A percentile compares a stretch with the other conserved stretches of the same genome.
Conservation (phyloP, 2,329 filamentous ascomycete species). For the Apiospora malaysiana region DNA sequence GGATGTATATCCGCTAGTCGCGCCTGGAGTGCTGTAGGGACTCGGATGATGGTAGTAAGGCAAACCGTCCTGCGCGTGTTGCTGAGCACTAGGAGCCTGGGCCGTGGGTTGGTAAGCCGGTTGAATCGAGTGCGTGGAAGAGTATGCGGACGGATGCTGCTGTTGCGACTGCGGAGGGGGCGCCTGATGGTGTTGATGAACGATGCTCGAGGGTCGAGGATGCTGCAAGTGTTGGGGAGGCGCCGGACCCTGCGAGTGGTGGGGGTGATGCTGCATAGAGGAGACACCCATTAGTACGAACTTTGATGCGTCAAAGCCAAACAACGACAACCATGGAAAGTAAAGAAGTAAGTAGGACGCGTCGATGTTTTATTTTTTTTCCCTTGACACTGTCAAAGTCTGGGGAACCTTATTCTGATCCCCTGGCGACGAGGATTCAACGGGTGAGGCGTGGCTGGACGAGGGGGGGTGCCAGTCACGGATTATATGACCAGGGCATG, state of each 20-base stretch:
- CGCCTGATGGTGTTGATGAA: constrained; percentile 76
- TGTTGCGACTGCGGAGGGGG: constrained; percentile 61
- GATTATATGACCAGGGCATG: constrained; percentile 40
- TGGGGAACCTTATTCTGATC: constrained; percentile 48
- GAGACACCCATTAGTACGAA: constrained; percentile 63
- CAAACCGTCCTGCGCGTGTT: constrained; percentile 67
- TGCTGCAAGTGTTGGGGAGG: constrained; percentile 71
- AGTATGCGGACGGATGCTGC: constrained; percentile 71
- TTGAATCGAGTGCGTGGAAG: constrained; percentile 68
- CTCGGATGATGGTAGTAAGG: constrained; percentile 81
- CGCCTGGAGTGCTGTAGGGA: constrained; percentile 82
- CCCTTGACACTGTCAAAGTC: constrained; percentile 52
- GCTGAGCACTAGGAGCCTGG: constrained; percentile 67
- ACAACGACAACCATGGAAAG: constrained; percentile 46
- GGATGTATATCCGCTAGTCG: constrained; percentile 83
- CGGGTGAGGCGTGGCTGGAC: constrained; percentile 40
- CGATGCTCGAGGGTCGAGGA: constrained; percentile 73
- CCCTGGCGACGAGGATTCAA: constrained; percentile 50
- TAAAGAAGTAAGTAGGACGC: constrained; percentile 51
- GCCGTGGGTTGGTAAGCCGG: constrained; percentile 72
- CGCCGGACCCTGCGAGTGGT: constrained; percentile 75
- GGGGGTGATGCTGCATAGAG: constrained; percentile 77
- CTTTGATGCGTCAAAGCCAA: constrained; percentile 37
- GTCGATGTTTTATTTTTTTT: constrained; percentile 55
- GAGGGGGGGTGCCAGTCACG: constrained; percentile 35